Conservation (phyloP, 192 early-diverging fungal genomes). For the Phlyctochytrium arcticum region DNA sequence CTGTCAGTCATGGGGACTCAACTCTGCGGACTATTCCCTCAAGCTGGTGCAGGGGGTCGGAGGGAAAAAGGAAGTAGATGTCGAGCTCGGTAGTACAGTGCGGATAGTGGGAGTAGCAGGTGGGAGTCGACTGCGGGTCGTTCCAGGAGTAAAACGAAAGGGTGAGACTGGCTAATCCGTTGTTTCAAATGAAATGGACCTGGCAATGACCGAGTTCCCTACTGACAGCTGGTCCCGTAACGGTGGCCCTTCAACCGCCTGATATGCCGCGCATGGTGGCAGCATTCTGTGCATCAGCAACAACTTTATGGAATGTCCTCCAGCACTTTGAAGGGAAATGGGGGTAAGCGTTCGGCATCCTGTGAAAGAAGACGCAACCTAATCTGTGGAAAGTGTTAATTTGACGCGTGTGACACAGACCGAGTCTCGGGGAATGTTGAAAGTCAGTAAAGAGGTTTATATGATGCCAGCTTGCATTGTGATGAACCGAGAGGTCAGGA, state of each 20-base stretch:
- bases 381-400: too few relatives aligned
- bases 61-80: too few relatives aligned
- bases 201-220: background rate
- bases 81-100: too few relatives aligned
- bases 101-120: too few relatives aligned
- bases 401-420: slow-evolving; percentile 47
- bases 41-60: too few relatives aligned
- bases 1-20: slow-evolving; percentile 53
- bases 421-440: too few relatives aligned
- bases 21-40: slow-evolving; percentile 42
- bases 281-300: slow-evolving; percentile 48
- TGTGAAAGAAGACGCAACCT: too few relatives aligned
- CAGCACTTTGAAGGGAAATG: slow-evolving; percentile 50
- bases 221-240: slow-evolving; percentile 16
- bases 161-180: too few relatives aligned
- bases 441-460: slow-evolving; percentile 41
- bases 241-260: slow-evolving; percentile 72
- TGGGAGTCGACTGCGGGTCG: too few relatives aligned
- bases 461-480: slow-evolving; percentile 60
- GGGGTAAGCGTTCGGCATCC: slow-evolving; percentile 41
- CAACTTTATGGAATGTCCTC: slow-evolving; percentile 71
- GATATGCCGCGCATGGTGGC: slow-evolving; percentile 62
- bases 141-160: too few relatives aligned
- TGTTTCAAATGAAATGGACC: background rate
- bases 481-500: slow-evolving; percentile 59